Evolutionary conservation across 2,329 filamentous ascomycete genomes (phyloP).

Genomic region (Exophiala oligosperma): DNA sequence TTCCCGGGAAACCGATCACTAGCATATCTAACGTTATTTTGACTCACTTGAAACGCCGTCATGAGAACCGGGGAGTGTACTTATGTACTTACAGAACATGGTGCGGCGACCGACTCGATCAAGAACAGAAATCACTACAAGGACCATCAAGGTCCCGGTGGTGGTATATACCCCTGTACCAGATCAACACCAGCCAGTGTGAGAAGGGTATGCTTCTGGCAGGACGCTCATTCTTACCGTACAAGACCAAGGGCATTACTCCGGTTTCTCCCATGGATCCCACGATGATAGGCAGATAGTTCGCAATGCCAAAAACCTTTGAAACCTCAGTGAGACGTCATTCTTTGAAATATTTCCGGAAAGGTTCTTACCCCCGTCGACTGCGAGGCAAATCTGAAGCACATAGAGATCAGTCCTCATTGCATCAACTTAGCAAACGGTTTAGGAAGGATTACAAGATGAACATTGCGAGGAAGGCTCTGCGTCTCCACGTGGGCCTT

Average conservation of each 20-base stretch:
- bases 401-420: no score
- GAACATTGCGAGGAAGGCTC: conserved; percentile 7
- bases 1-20: neutral
- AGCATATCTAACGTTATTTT: neutral
- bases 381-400: conserved; percentile 22
- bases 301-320: conserved; percentile 31
- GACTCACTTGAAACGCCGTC: neutral
- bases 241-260: conserved; percentile 44
- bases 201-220: no score
- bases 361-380: conserved; percentile 27
- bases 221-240: conserved; percentile 21
- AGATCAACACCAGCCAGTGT: no score
- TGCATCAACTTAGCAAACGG: no score
- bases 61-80: no score
- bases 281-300: conserved; percentile 43
- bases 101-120: conserved; percentile 65
- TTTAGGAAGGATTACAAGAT: no score
- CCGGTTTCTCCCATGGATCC: conserved; percentile 36
- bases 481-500: conserved; percentile 9
- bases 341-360: no score
- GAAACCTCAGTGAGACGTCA: no score
- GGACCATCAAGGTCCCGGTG: conserved; percentile 39
- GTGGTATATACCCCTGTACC: no score
- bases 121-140: conserved; percentile 68
- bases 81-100: conserved; percentile 6